Percentiles rank a stretch among this genome's conserved stretches.
These are phyloP conservation scores for Lepraria neglecta DNA, from an alignment of 495 filamentous ascomycete species.

Conservation along the genomic window DNA sequence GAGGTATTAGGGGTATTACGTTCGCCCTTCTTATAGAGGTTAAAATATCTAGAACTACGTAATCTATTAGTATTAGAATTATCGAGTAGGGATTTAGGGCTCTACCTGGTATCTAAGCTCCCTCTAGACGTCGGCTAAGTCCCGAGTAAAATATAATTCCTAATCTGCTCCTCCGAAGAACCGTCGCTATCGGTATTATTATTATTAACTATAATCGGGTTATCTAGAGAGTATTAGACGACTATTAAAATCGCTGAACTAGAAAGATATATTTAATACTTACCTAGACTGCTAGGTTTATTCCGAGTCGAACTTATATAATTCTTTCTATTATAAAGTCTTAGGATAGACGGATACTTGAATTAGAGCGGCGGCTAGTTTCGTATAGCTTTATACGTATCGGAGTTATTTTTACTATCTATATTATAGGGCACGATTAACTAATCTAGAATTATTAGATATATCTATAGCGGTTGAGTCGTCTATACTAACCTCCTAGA, in stretches of 20 bases:
- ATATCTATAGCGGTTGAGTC: background rate
- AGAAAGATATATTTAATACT: background rate
- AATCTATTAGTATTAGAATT: background rate
- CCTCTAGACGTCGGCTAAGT: background rate
- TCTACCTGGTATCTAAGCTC: background rate
- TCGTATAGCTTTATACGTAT: background rate
- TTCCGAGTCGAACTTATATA: background rate
- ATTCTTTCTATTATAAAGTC: background rate
- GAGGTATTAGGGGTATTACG: background rate
- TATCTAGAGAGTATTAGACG: background rate
- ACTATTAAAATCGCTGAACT: background rate
- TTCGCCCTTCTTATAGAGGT: background rate
- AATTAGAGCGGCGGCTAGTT: background rate
- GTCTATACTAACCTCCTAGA: background rate
- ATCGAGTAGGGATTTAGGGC: background rate
- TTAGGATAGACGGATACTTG: background rate
- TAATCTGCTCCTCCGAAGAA: background rate
- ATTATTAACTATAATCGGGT: background rate
- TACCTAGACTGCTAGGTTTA: background rate
- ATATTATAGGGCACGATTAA: background rate
- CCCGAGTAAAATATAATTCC: background rate
- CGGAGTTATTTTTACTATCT: background rate
- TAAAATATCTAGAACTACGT: background rate
- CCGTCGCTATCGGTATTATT: background rate
- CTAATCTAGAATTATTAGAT: background rate